Evolutionary conservation across 768 basidiomycete genomes (phyloP), one percentile per base, ranked within the genome.

Genomic region (Melanogaster broomeanus): DNA sequence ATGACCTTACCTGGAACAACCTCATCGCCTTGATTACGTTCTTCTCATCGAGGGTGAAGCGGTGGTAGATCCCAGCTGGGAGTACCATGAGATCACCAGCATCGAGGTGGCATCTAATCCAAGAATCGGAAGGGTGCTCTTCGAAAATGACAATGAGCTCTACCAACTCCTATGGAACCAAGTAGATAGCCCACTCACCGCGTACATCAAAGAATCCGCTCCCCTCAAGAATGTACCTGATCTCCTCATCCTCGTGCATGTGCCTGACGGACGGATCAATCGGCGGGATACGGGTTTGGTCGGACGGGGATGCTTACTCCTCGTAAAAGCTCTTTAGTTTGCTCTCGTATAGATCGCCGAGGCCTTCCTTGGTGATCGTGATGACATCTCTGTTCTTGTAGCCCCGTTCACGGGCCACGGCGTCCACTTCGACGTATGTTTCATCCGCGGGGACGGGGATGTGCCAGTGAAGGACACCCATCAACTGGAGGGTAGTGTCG

Each of bases 241-340:
- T 96, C 71, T 98, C 94, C 63, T 98, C 94, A 61, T 97, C 94
- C 68, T 97, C 93, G 61, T 97, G 95, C 77, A 98, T 80, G 61
- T 97, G 93, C 61, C 90, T 91, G 58, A 24, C 0, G 4, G 22
- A 22, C 46, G 15, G 22, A 42, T 58, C 41, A 48, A 42, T 58
- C 41, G 47, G 41, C 48, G 46, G 7, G 21, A 28, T 2, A 15
- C 13, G 21, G 24, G 12, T 21, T 18, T 13, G 35, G 10, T 13
- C 4, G 13, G 34, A 19, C 24, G 18, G 24, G 15, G 5, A 30
- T 11, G 66, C 85, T 53, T 60, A 91, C 90, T 94, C 92, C 48
- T 87, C 77, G 60, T 90, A 95, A 71, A 96, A 95, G 0, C 64
- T 76, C 65, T 89, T 88, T 64, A 96, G 80, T 70, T 89, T 93